Percentiles rank a stretch among this genome's conserved stretches.
phyloP scores from a whole-genome alignment of 2,329 filamentous ascomycete genomes.

The Verticillium zaregamsianum region DNA sequence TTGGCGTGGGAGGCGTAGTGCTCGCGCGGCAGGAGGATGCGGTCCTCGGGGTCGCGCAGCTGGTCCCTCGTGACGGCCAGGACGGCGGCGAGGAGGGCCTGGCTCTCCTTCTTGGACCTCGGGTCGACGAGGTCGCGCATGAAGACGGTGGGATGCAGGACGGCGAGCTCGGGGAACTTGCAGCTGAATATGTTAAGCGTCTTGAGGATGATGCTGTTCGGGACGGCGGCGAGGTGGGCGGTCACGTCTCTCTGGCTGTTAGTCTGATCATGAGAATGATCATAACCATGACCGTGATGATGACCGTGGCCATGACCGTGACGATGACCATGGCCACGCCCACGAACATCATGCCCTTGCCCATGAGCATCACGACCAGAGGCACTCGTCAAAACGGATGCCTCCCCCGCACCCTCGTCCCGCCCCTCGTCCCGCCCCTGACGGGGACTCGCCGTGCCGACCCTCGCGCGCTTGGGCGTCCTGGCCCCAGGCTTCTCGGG shows the following conservation, averaged over 20 bases:
- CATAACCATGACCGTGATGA: not conserved
- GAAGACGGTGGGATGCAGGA: slow-evolving; percentile 27
- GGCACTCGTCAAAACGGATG: too few relatives aligned
- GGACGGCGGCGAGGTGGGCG: slow-evolving; percentile 19
- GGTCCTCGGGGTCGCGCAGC: slow-evolving; percentile 22
- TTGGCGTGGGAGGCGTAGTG: slow-evolving; percentile 26
- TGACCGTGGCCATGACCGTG: not conserved
- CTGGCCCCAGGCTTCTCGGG: slow-evolving; percentile 7
- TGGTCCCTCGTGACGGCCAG: slow-evolving; percentile 26
- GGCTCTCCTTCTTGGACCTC: slow-evolving; percentile 18
- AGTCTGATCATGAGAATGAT: not conserved
- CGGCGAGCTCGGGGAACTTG: slow-evolving; percentile 27
- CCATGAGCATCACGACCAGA: too few relatives aligned
- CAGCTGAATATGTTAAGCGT: slow-evolving; percentile 27
- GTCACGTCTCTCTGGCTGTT: slow-evolving; percentile 1
- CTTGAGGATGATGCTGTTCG: slow-evolving; percentile 22
- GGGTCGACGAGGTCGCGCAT: slow-evolving; percentile 17
- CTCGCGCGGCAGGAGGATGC: slow-evolving; percentile 22
- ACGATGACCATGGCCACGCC: not conserved
- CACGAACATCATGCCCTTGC: not conserved
- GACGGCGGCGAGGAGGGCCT: slow-evolving; percentile 22
- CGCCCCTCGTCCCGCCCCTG: too few relatives aligned
- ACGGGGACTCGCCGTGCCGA: not conserved
- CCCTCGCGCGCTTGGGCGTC: slow-evolving; percentile 9
- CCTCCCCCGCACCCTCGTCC: too few relatives aligned